Evolutionary conservation across 2,329 filamentous ascomycete species (phyloP), one percentile per base, ranked within the genome.

Genomic region (Pochonia chlamydosporia): DNA sequence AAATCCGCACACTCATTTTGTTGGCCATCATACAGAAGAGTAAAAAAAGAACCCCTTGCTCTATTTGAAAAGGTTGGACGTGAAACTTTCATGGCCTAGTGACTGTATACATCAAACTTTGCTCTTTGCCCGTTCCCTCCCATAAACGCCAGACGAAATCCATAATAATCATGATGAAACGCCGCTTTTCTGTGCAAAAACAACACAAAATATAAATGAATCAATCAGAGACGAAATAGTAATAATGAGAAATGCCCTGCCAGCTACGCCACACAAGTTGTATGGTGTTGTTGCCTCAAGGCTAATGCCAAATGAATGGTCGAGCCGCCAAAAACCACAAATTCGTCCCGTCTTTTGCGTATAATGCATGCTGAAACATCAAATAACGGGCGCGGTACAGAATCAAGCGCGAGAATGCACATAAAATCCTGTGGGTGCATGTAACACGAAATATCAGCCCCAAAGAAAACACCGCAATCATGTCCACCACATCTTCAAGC

Each of bases 61-160:
- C 54, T 54, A 49, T 50, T 51, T 46, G 46, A 49, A 9, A 20
- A 51, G 43, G 48, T 53, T 49, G 46, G 49, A 52, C 48, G 46
- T 53, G 40, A 50, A n/a, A 47, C 44, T 49, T 51, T 52, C 49
- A 49, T 53, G 43, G 47, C 54, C 43, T 52, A 44, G 40, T 42
- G 46, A 52, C 53, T 49, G 50, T 58, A 51, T 57, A 62, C 59
- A 63, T 54, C 55, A 55, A 55, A 61, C 56, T 54, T 54, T 56
- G 51, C 49, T 58, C 59, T 60, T 63, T 56, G 9, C 10, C 54
- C 55, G 49, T 51, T 49, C 58, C 58, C 56, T 57, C 53, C 59
- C 46, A 23, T 52, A 52, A 65, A 65, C 63, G 62, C 63, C 63
- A 56, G 48, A 53, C 58, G 54, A 56, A 10, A 33, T 23, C 52